phyloP scores from a whole-genome alignment of 2,329 filamentous ascomycete species.

The Calonectria leucothoes region DNA sequence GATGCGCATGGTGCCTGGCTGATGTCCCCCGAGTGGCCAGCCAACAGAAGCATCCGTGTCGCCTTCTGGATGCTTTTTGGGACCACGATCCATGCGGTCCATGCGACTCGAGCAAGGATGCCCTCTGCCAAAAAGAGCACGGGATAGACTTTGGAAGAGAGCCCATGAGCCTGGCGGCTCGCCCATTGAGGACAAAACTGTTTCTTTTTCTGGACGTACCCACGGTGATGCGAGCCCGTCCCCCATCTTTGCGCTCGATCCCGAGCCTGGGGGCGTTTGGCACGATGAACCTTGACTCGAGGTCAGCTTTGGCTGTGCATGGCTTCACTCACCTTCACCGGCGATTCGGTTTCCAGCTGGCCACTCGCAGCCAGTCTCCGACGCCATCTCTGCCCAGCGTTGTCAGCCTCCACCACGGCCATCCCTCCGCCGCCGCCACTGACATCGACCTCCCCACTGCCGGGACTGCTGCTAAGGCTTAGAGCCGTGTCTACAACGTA shows the following conservation, averaged over 20 bases:
- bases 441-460: conserved; percentile 5
- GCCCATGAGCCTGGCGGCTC: neutral
- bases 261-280: neutral
- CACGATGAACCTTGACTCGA: neutral
- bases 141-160: neutral
- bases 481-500: conserved; percentile 15
- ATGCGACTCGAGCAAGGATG: conserved; percentile 5
- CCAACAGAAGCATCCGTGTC: conserved; percentile 3
- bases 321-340: neutral
- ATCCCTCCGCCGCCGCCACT: conserved; percentile 24
- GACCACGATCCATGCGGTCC: conserved; percentile 10
- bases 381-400: neutral
- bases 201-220: conserved; percentile 16
- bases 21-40: conserved; percentile 6
- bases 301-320: neutral
- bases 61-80: neutral
- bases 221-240: neutral
- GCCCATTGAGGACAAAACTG: conserved; percentile 7
- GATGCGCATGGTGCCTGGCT: neutral
- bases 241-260: conserved; percentile 2
- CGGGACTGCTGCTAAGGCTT: neutral
- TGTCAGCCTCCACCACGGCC: conserved; percentile 2
- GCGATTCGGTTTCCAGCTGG: neutral
- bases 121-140: neutral
- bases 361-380: neutral